Evolutionary conservation across 768 basidiomycete genomes (phyloP).

Genomic region (Lentinula guzmanii): DNA sequence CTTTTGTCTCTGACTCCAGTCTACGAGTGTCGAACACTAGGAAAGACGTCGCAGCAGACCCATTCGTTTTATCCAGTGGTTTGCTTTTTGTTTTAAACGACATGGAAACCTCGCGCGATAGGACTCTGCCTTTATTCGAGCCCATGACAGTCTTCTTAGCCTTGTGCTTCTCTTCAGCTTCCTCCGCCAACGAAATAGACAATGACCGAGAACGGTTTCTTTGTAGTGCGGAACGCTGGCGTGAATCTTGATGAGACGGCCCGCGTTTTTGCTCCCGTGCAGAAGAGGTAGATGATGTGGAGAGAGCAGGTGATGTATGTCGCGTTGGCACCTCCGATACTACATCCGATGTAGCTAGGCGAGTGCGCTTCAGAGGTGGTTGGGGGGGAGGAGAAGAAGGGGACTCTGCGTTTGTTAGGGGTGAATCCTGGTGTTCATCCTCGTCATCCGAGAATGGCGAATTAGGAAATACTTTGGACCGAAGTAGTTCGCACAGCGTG

Average conservation of each 20-base stretch:
- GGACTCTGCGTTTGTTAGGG: not conserved
- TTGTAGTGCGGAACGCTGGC: constrained; percentile 12
- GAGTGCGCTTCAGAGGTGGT: not conserved
- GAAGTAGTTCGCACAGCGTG: constrained; percentile 49
- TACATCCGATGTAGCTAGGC: not conserved
- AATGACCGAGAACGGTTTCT: constrained; percentile 55
- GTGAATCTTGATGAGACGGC: not conserved
- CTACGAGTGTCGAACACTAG: constrained; percentile 13
- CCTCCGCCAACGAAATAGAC: constrained; percentile 66
- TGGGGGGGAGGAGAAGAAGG: not conserved
- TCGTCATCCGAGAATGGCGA: constrained; percentile 54
- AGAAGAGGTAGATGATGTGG: constrained; percentile 1
- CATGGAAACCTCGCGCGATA: constrained; percentile 78
- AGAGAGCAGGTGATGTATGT: constrained; percentile 9
- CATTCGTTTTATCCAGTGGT: constrained; percentile 2
- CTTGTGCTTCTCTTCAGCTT: constrained; percentile 36
- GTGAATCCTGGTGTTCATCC: constrained; percentile 5
- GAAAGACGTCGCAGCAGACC: constrained; percentile 2
- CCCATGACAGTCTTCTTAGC: constrained; percentile 25
- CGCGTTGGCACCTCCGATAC: not conserved
- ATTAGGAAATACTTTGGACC: constrained; percentile 59
- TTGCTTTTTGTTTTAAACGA: constrained; percentile 22
- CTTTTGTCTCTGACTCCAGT: constrained; percentile 10
- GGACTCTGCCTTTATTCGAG: constrained; percentile 38
- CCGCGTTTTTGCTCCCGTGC: not conserved